Percentiles rank a stretch among this genome's conserved stretches.
phyloP scores from a whole-genome alignment of 257 asterid genomes.

The Rauvolfia tetraphylla region DNA sequence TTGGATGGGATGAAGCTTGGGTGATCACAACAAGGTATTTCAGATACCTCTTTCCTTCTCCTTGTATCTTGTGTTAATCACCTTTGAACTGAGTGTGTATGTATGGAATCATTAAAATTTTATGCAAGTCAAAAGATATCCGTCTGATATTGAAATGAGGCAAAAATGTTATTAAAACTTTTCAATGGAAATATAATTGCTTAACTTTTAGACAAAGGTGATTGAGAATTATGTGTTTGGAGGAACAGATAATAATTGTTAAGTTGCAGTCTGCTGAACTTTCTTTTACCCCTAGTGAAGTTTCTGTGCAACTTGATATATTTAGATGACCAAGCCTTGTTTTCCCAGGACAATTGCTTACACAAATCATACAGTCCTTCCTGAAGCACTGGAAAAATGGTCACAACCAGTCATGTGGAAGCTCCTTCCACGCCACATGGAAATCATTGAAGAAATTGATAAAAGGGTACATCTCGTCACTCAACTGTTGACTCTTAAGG shows the following conservation, averaged over 20 bases:
- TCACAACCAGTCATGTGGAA: constrained; percentile 99
- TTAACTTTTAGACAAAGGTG: not conserved
- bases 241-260: not conserved
- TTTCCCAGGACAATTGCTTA: constrained; percentile 82
- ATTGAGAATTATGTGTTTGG: not conserved
- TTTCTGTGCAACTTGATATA: constrained; percentile 8
- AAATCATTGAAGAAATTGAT: constrained; percentile 92
- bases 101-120: not conserved
- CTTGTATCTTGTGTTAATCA: constrained; percentile 7
- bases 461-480: constrained; percentile 55
- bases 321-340: constrained; percentile 21
- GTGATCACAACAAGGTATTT: constrained; percentile 74
- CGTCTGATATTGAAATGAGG: not conserved
- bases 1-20: constrained; percentile 99
- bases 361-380: constrained; percentile 97
- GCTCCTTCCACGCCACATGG: constrained; percentile 99
- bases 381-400: constrained; percentile 99
- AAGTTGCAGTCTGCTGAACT: not conserved
- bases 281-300: not conserved
- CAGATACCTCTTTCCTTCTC: constrained; percentile 21
- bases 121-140: not conserved
- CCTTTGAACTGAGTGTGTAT: not conserved
- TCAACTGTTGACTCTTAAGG: not conserved
- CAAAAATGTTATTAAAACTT: not conserved
- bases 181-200: not conserved